Evolutionary conservation across 2,329 filamentous ascomycete genomes (phyloP).

Genomic region (Diaporthe destruens): DNA sequence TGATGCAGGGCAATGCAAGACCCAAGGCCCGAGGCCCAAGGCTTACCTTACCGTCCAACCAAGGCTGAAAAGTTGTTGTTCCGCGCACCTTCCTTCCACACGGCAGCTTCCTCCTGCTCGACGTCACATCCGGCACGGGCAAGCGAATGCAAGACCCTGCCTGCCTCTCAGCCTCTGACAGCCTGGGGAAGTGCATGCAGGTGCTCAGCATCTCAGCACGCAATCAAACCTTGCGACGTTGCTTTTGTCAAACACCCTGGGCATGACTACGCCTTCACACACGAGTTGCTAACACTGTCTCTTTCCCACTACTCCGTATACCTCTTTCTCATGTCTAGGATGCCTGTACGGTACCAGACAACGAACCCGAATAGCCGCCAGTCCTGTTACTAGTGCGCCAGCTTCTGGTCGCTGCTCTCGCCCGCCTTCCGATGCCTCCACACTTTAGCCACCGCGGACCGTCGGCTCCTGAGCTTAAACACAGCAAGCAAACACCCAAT

Average conservation of each 20-base stretch:
- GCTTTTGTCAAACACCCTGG: neutral
- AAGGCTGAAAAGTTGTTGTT: neutral
- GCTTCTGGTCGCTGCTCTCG: neutral
- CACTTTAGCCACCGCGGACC: conserved; percentile 29
- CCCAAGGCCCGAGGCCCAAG: neutral
- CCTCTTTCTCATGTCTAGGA: neutral
- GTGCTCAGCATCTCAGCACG: neutral
- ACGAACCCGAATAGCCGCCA: conserved; percentile 5
- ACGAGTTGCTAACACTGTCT: neutral
- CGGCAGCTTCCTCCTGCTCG: neutral
- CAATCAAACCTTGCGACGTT: conserved; percentile 12
- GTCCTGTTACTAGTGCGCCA: conserved; percentile 3
- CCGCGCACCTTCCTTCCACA: neutral
- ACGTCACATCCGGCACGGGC: conserved; percentile 21
- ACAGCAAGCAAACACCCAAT: neutral
- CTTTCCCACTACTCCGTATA: neutral
- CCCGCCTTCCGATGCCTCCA: neutral
- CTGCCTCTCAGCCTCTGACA: neutral
- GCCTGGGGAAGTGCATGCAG: conserved; percentile 30
- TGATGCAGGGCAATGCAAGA: neutral
- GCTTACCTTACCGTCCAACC: neutral
- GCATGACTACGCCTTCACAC: neutral
- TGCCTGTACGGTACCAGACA: conserved; percentile 16
- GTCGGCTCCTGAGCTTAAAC: neutral
- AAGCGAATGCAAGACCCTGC: conserved; percentile 16